Conservation (phyloP, 352 stramenopile genomes). For the Phytophthora capsici region DNA sequence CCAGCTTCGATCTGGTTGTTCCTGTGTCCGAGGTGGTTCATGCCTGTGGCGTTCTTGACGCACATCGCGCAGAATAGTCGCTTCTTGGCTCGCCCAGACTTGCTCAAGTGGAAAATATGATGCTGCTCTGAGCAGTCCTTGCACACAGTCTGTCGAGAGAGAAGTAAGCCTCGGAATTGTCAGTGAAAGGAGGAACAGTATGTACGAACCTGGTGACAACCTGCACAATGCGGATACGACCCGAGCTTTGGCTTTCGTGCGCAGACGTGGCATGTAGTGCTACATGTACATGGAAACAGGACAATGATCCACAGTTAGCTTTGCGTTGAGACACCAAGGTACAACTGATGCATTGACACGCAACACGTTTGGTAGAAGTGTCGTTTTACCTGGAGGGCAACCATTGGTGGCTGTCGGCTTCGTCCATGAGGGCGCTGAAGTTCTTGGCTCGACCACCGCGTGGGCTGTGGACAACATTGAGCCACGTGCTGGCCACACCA, state of each 20-base stretch:
- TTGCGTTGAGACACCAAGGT: constrained; percentile 15
- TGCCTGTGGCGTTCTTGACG: constrained; percentile 33
- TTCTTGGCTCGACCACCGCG: constrained; percentile 35
- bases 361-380: constrained; percentile 10
- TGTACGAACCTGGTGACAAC: constrained; percentile 41
- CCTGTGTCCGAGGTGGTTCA: constrained; percentile 1
- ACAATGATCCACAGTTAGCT: constrained; percentile 21
- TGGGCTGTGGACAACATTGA: constrained; percentile 39
- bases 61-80: constrained; percentile 43
- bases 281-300: constrained; percentile 17
- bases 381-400: constrained; percentile 36
- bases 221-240: constrained; percentile 36
- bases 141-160: constrained; percentile 39
- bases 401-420: constrained; percentile 36
- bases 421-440: constrained; percentile 37
- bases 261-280: constrained; percentile 45
- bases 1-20: background rate
- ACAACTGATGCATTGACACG: constrained; percentile 20
- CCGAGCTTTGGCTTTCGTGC: constrained; percentile 27
- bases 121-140: constrained; percentile 43
- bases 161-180: background rate
- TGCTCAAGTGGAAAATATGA: constrained; percentile 39
- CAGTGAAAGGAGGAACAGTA: background rate
- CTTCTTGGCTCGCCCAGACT: constrained; percentile 27
- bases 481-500: constrained; percentile 38